phyloP scores from a whole-genome alignment of 2,329 filamentous ascomycete species.

The Aspergillus quadricinctus region DNA sequence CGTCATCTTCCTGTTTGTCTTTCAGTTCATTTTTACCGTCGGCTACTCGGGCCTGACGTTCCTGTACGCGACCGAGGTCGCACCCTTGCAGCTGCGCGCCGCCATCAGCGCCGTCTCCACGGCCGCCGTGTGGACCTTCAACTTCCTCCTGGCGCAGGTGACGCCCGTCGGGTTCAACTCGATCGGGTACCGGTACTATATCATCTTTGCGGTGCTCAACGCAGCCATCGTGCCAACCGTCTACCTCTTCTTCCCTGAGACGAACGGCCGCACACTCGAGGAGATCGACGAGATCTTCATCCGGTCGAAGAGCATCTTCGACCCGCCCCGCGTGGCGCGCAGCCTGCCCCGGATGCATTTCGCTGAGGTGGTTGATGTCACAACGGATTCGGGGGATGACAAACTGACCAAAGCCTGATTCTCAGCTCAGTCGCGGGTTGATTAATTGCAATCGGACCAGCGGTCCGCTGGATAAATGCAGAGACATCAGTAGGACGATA shows the following conservation, averaged over 20 bases:
- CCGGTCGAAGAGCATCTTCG: slow-evolving; percentile 25
- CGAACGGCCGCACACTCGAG: slow-evolving; percentile 35
- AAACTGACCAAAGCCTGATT: not conserved
- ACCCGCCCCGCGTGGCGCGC: slow-evolving; percentile 22
- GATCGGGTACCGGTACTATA: slow-evolving; percentile 47
- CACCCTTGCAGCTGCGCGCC: slow-evolving; percentile 39
- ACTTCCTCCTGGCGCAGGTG: slow-evolving; percentile 35
- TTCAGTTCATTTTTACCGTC: slow-evolving; percentile 58
- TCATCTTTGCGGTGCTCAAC: slow-evolving; percentile 43
- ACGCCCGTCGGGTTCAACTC: slow-evolving; percentile 35
- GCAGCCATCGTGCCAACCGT: slow-evolving; percentile 27
- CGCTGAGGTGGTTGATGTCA: slow-evolving; percentile 8
- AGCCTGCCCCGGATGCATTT: slow-evolving; percentile 12
- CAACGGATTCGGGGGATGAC: not conserved
- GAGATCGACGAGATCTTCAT: slow-evolving; percentile 40
- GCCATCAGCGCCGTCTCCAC: slow-evolving; percentile 56
- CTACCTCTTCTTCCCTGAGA: slow-evolving; percentile 39
- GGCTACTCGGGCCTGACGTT: slow-evolving; percentile 59
- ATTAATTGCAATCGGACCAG: not conserved
- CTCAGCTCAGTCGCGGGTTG: not conserved
- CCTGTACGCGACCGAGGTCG: slow-evolving; percentile 57
- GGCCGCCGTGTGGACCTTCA: slow-evolving; percentile 38
- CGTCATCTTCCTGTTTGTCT: slow-evolving; percentile 56
- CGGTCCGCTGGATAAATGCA: not conserved
- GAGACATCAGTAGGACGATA: not conserved